Conservation (phyloP, 1,284 basidiomycete species). For the Ceratobasidium sp. region DNA sequence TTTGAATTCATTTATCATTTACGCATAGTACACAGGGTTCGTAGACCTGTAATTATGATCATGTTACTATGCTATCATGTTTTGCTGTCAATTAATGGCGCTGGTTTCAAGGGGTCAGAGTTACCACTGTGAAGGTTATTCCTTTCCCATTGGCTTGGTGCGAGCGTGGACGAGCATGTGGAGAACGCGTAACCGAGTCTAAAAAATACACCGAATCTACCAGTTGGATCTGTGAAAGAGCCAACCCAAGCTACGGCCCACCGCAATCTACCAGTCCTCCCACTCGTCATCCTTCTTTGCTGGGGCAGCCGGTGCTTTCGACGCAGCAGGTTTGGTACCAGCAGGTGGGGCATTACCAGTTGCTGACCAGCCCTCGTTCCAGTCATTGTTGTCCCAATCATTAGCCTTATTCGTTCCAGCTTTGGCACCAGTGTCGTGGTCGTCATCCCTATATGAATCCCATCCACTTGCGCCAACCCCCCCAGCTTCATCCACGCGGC, state of each 20-base stretch:
- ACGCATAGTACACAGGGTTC: slow-evolving; percentile 31
- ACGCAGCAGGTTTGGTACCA: slow-evolving; percentile 11
- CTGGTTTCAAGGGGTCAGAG: slow-evolving; percentile 1
- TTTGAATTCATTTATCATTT: slow-evolving; percentile 40
- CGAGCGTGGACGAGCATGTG: slow-evolving; percentile 1
- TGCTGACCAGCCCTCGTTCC: slow-evolving; percentile 55
- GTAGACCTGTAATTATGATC: slow-evolving; percentile 18
- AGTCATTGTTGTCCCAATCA: slow-evolving; percentile 63
- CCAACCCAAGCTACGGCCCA: slow-evolving; percentile 14
- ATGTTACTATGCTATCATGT: slow-evolving; percentile 3
- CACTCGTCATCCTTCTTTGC: slow-evolving; percentile 43
- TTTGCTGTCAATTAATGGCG: not conserved
- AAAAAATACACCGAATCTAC: slow-evolving; percentile 20
- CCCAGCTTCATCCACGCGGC: slow-evolving; percentile 46
- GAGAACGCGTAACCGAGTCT: slow-evolving; percentile 29
- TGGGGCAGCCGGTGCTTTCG: slow-evolving; percentile 38
- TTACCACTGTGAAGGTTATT: slow-evolving; percentile 27
- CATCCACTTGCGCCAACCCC: slow-evolving; percentile 31
- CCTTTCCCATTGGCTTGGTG: slow-evolving; percentile 25
- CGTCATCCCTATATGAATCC: slow-evolving; percentile 48
- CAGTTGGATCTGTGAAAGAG: slow-evolving; percentile 21
- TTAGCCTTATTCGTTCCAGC: slow-evolving; percentile 60
- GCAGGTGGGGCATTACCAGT: slow-evolving; percentile 3
- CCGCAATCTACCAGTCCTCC: slow-evolving; percentile 44
- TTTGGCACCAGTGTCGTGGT: slow-evolving; percentile 41